phyloP scores from a whole-genome alignment of 2,329 filamentous ascomycete genomes.

The Whalleya microplaca region DNA sequence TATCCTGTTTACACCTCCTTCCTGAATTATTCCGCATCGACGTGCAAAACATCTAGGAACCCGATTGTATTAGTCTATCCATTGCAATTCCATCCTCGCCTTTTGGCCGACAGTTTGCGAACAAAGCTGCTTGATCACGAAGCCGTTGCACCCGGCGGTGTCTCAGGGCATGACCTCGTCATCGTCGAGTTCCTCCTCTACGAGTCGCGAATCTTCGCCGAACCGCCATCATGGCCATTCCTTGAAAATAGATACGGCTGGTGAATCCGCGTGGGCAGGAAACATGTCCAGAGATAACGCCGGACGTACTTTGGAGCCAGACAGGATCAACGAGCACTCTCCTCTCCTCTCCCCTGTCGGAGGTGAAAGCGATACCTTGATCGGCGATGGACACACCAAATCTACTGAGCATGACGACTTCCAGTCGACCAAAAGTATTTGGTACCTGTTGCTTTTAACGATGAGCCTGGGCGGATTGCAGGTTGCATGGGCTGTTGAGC shows the following conservation, averaged over 20 bases:
- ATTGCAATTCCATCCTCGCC: background rate
- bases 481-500: slow-evolving; percentile 93
- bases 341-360: slow-evolving; percentile 51
- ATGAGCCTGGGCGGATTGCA: slow-evolving; percentile 87
- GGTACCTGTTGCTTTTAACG: slow-evolving; percentile 86
- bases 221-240: slow-evolving; percentile 28
- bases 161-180: slow-evolving; percentile 44
- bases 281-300: slow-evolving; percentile 26
- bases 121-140: slow-evolving; percentile 10
- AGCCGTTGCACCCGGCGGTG: slow-evolving; percentile 13
- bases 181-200: slow-evolving; percentile 35
- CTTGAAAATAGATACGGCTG: slow-evolving; percentile 18
- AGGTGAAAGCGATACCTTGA: slow-evolving; percentile 42
- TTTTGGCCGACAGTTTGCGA: background rate
- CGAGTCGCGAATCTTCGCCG: slow-evolving; percentile 35
- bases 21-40: background rate
- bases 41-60: background rate
- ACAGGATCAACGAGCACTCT: slow-evolving; percentile 49
- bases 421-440: slow-evolving; percentile 76
- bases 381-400: slow-evolving; percentile 38
- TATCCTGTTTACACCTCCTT: background rate
- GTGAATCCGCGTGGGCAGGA: slow-evolving; percentile 18
- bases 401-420: slow-evolving; percentile 47
- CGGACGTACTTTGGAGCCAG: slow-evolving; percentile 26
- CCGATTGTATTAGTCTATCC: background rate